Evolutionary conservation across 805 yeast species (phyloP), one percentile per base, ranked within the genome.

Genomic region (Hermanozyma aechmeae): DNA sequence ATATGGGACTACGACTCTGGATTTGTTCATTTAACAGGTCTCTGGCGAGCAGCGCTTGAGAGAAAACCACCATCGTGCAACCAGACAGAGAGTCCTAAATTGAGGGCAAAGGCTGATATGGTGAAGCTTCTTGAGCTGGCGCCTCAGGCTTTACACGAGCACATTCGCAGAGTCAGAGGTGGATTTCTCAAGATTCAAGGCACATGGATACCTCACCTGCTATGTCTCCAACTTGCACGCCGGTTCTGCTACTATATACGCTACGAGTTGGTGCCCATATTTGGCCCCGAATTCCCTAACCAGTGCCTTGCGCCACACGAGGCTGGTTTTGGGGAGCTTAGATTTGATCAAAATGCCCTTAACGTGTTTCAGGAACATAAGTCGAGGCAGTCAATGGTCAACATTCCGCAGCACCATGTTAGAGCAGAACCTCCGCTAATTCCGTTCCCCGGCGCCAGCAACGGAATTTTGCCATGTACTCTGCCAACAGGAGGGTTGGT

Each of bases 101-200:
- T n/a, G n/a, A 48, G 46, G 22, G 28, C 52, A n/a, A 83, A 81
- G 53, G 84, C 89, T 3, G 92, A 81, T 48, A 79, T 81, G 25
- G 82, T 79, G 31, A 76, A 76, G 51, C 57, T 82, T 25, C 58
- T 82, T 18, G 85, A 79, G 45, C 57, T 68, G 4, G 65, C 73
- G 3, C 87, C 87, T 2, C 50, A 45, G 30, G 74, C 74, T 42
- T 61, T 76, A 30, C 83, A 73, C 39, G 71, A 66, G 12, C 68
- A 65, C 24, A 67, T 79, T 31, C 73, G 73, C 43, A 69, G 95
- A 28, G 84, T 86, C 11, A 62, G 96, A 31, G 96, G 96, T 26
- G 96, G 96, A 3, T 84, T 75, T 45, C 67, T 86, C 39, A 85
- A 85, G 60, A 84, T 87, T 40, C 96, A 86, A 57, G 96, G 96